Evolutionary conservation across 148 eudicot species (phyloP).

Genomic region (Rhododendron ovatum): DNA sequence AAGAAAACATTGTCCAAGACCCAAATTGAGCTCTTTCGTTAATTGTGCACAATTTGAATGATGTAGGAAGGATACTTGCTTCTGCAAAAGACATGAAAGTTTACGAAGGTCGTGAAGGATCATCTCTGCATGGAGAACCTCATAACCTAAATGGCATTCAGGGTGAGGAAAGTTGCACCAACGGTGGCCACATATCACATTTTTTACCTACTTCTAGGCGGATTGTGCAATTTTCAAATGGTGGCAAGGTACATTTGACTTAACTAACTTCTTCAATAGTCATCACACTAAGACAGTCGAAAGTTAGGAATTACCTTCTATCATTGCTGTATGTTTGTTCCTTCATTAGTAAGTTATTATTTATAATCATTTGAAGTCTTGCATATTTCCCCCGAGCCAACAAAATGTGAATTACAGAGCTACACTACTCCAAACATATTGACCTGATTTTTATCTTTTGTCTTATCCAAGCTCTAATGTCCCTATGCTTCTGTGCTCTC

Average conservation of each 20-base stretch:
- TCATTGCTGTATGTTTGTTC: neutral
- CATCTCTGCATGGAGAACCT: constrained; percentile 19
- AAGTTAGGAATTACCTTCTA: neutral
- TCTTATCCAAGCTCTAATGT: neutral
- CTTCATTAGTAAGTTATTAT: neutral
- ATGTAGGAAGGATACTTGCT: constrained; percentile 80
- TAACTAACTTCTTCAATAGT: neutral
- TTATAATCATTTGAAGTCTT: neutral
- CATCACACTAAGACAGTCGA: neutral
- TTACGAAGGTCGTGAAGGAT: constrained; percentile 20
- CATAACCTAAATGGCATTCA: constrained; percentile 19
- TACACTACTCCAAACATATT: neutral
- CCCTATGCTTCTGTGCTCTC: neutral
- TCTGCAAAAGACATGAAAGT: constrained; percentile 36
- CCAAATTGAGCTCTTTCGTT: neutral
- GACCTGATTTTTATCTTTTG: neutral
- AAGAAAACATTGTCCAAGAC: neutral
- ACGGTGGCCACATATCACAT: constrained; percentile 48
- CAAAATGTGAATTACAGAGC: neutral
- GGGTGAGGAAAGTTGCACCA: constrained; percentile 19
- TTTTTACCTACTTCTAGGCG: constrained; percentile 93
- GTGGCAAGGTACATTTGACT: constrained; percentile 61
- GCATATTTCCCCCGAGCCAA: neutral
- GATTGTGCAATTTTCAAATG: constrained; percentile 95
- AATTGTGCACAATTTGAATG: neutral